Base-by-base conservation (phyloP, 805 yeast species). In the Saccharomycopsis amapae region DNA sequence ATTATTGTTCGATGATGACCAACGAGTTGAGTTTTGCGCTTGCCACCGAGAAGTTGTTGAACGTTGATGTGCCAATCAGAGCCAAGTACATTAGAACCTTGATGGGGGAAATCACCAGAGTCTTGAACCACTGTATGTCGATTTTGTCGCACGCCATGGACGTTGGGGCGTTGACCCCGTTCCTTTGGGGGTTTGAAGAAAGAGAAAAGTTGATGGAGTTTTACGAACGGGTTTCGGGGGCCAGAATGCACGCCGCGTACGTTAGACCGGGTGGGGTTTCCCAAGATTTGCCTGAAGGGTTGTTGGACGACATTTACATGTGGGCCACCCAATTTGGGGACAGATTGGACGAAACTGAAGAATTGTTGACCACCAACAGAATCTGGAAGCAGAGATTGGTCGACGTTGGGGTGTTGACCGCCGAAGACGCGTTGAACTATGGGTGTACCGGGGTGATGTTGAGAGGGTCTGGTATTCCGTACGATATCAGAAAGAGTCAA, bases 291-390 rank as follows among this genome's bases (percentile, higher is more conserved):
- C 95, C 95, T 22, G 81, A 77, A 34, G 95, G 95, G 43, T 64
- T 86, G 59, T 74, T 86, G 57, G 95, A 86, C 64, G 95, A 86
- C 62, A 86, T 86, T 54, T 86, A 84, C 66, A 85, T 85, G 90
- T 86, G 95, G 95, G 94, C 95, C 46, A 86, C 95, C 20, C 95
- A 86, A 70, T 86, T 86, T 56, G 95, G 95, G 62, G 95, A 86
- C 69, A 78, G 95, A 69, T 67, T 86, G 55, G 95, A 86, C 64
- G 95, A 86, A 66, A 80, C 84, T 53, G 95, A 86, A 69, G 95
- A 86, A 67, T 74, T 86, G 68, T 73, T 82, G 54, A 85, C 95
- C 40, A 95, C 85, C 61, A 86, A 86, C 68, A 81, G 95, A 68
- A 86, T 86, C 65, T 86, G 95, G 95, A 82, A 81, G 67, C 83